Percentiles rank a stretch among this genome's conserved stretches.
Evolutionary conservation across 129 eudicot species (phyloP).

Genomic region (Rutidosis leptorrhynchoides): DNA sequence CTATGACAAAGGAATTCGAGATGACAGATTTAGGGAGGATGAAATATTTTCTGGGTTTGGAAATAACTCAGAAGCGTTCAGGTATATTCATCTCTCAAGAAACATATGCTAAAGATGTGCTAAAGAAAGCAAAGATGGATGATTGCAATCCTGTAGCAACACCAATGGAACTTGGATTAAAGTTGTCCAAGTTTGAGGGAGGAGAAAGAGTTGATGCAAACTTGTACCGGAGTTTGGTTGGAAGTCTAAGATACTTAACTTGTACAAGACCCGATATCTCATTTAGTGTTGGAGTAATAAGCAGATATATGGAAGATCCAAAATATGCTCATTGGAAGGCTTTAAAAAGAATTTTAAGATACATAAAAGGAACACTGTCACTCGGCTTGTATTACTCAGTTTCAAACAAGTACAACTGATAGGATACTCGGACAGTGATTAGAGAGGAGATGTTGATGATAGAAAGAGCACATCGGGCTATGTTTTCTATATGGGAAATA

Average conservation of each 20-base stretch:
- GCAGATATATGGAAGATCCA: background rate
- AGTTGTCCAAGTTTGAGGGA: too few relatives aligned
- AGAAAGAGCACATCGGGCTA: background rate
- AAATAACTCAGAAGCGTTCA: too few relatives aligned
- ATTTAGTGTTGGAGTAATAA: too few relatives aligned
- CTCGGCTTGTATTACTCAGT: background rate
- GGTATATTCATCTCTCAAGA: too few relatives aligned
- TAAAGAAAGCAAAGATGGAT: background rate
- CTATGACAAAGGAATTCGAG: background rate
- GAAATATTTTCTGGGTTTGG: too few relatives aligned
- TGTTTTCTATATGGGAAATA: background rate
- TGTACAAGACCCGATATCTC: too few relatives aligned
- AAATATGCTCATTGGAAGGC: background rate
- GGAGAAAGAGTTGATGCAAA: too few relatives aligned
- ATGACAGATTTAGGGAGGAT: too few relatives aligned
- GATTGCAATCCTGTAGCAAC: background rate
- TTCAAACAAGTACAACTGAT: background rate
- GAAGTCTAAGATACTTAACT: too few relatives aligned
- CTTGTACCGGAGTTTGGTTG: too few relatives aligned
- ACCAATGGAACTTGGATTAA: background rate
- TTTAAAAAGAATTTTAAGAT: background rate
- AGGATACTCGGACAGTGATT: background rate
- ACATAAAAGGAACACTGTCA: too few relatives aligned
- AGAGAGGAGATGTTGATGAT: background rate
- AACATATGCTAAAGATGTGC: background rate